Evolutionary conservation across 176 grass and related monocot species (phyloP), one percentile per base, ranked within the genome.

Genomic region (Phoenix dactylifera): DNA sequence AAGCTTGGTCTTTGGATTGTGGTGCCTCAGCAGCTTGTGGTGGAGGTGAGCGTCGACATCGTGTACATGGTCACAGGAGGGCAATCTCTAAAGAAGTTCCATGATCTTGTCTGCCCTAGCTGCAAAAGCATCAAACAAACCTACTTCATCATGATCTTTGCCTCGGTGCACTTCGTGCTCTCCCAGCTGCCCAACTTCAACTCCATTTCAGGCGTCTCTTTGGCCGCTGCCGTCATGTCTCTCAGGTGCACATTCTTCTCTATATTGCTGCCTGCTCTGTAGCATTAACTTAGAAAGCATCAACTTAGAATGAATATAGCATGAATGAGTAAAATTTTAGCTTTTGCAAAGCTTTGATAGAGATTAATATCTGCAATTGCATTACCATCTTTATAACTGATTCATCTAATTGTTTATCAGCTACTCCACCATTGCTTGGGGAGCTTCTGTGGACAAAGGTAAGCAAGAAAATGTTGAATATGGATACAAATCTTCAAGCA

Each of bases 21-120:
- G 0, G 86, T 95, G 26, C 91, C 86, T 0, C 91, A 90, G 73
- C 91, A 90, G 77, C 67, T 90, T 0, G 5, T 87, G 1, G 91
- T 95, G 3, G 86, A 95, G 78, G 86, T 90, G 3, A 86, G 91
- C 12, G 91, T 87, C 10, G 73, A 95, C 83, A 95, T 95, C n/a
- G 83, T 95, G 1, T 95, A 95, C 80, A 95, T 95, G 91, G 91
- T 95, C 22, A 95, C 91, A 19, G 91, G 91, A 9, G 91, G 91
- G 20, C 83, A 63, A 51, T 95, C 91, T 4, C 74, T 95, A 18
- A 81, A 85, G 83, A 95, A 90, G 78, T 90, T 95, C 63, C 91
- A 90, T 49, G 83, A 90, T 20, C 60, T 83, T n/a, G 71, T 95
- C 61, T 95, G 91, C 57, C 74, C 63, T 0, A 3, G 50, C 51